A percentile compares a stretch with the other conserved stretches of the same genome.
Evolutionary conservation across 805 yeast genomes (phyloP).

Genomic region (Zygoascus tannicola): DNA sequence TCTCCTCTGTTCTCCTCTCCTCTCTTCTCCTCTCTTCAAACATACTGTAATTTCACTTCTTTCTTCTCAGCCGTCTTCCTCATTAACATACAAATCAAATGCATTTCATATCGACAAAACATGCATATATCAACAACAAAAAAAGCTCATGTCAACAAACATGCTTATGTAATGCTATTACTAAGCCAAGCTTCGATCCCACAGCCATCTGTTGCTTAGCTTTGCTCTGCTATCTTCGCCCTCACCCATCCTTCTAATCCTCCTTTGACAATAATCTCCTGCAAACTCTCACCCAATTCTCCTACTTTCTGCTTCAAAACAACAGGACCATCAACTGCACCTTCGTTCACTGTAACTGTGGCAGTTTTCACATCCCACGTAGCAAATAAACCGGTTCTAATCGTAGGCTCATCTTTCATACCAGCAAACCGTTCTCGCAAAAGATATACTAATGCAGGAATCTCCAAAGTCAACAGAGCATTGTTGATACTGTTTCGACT

Average conservation of each 20-base stretch:
- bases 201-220: no score
- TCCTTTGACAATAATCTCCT: constrained; percentile 93
- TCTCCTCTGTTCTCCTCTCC: neutral
- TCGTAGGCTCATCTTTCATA: constrained; percentile 58
- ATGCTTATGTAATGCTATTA: no score
- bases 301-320: constrained; percentile 83
- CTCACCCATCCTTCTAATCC: constrained; percentile 98
- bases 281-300: constrained; percentile 88
- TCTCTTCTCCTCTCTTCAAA: neutral
- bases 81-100: no score
- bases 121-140: no score
- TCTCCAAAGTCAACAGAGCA: constrained; percentile 86
- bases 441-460: constrained; percentile 74
- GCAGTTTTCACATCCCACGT: constrained; percentile 90
- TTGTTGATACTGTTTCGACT: constrained; percentile 94
- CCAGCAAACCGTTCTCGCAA: constrained; percentile 56
- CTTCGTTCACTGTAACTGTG: constrained; percentile 53
- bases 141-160: no score
- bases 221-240: constrained; percentile 31
- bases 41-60: no score
- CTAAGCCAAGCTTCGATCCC: no score
- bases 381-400: constrained; percentile 90
- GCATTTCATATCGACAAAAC: no score
- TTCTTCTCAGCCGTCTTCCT: no score
- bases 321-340: constrained; percentile 34